A percentile compares a stretch with the other conserved stretches of the same genome.
These are phyloP conservation scores for Arthrinium phaeospermum DNA, from an alignment of 2,329 filamentous ascomycete species.

Conservation along the genomic window DNA sequence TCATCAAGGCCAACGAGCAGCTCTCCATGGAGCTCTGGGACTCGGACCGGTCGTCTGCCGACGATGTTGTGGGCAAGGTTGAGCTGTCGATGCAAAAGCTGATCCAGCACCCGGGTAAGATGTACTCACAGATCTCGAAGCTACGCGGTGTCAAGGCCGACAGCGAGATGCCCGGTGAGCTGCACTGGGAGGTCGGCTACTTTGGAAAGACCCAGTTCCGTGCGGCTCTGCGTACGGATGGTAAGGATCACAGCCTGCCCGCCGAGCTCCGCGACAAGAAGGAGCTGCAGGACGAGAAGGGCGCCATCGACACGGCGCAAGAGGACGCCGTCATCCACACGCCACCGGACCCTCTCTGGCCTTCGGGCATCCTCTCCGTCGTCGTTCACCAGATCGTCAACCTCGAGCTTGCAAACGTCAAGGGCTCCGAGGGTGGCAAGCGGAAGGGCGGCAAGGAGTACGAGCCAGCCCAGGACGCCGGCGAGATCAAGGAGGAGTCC, in stretches of 20 bases:
- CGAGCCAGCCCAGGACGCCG: constrained; percentile 83
- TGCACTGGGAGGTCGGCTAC: constrained; percentile 96
- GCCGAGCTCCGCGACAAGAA: constrained; percentile 74
- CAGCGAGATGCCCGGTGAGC: constrained; percentile 87
- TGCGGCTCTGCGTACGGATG: constrained; percentile 82
- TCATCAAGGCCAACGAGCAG: constrained; percentile 93
- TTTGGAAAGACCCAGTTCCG: constrained; percentile 92
- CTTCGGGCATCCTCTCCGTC: constrained; percentile 84
- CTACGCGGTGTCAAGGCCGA: constrained; percentile 83
- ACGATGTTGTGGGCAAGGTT: constrained; percentile 94
- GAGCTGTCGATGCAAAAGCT: constrained; percentile 94
- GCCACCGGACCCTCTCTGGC: constrained; percentile 95
- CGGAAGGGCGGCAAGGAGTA: constrained; percentile 80
- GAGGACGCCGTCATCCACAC: constrained; percentile 89
- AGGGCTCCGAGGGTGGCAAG: constrained; percentile 77
- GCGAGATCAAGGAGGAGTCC: constrained; percentile 86
- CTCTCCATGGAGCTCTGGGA: constrained; percentile 96
- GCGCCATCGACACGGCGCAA: constrained; percentile 70
- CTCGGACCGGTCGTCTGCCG: constrained; percentile 87
- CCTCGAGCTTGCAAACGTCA: constrained; percentile 88
- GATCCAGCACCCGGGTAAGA: constrained; percentile 90
- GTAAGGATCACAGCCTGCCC: constrained; percentile 80
- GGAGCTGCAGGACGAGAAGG: constrained; percentile 88
- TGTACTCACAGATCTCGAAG: constrained; percentile 88
- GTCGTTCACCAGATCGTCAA: constrained; percentile 96